These are phyloP conservation scores for Pythium sukuiense DNA, from an alignment of 352 stramenopile genomes.

Conservation along the genomic window DNA sequence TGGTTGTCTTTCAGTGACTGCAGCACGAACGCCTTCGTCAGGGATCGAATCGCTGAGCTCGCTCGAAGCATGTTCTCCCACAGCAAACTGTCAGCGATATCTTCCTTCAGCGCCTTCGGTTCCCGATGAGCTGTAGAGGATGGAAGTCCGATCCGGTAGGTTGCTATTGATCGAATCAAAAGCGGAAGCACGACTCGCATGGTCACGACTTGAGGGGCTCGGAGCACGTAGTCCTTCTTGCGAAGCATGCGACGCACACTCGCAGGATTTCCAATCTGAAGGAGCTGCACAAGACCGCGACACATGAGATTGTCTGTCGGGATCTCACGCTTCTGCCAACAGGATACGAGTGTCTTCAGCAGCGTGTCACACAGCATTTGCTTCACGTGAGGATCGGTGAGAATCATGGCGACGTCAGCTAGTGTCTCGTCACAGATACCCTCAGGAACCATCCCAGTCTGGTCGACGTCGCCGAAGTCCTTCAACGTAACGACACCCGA, in stretches of 20 bases:
- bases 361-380: constrained; percentile 75
- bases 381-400: constrained; percentile 79
- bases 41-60: constrained; percentile 67
- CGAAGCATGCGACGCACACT: constrained; percentile 84
- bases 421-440: constrained; percentile 77
- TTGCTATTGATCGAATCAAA: constrained; percentile 59
- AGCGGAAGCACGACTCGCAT: constrained; percentile 81
- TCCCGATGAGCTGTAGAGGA: constrained; percentile 27
- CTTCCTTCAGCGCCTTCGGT: constrained; percentile 41
- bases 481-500: constrained; percentile 60
- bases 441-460: constrained; percentile 82
- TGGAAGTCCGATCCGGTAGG: constrained; percentile 36
- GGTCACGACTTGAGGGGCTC: constrained; percentile 72
- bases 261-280: constrained; percentile 79
- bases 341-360: constrained; percentile 62
- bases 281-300: constrained; percentile 76
- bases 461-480: constrained; percentile 70
- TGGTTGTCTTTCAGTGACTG: constrained; percentile 70
- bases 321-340: constrained; percentile 62
- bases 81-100: constrained; percentile 44
- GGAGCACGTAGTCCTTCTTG: constrained; percentile 81
- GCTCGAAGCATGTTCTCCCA: constrained; percentile 74
- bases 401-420: constrained; percentile 72
- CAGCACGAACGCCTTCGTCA: constrained; percentile 66
- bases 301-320: constrained; percentile 83